Evolutionary conservation across 2,329 filamentous ascomycete species (phyloP).

Genomic region (Penicillium corylophilum): DNA sequence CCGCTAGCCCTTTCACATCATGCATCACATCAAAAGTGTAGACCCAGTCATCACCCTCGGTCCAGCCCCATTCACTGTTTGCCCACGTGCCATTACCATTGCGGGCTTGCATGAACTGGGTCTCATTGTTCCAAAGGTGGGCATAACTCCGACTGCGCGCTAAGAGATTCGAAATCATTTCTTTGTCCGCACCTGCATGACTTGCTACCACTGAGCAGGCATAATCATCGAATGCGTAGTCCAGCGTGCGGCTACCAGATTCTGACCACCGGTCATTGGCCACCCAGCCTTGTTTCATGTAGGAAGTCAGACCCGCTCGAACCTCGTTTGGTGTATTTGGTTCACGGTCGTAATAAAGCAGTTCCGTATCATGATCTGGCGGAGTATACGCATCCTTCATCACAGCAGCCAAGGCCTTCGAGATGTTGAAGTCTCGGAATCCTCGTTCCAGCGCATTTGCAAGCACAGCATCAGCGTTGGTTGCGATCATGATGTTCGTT

Average conservation of each 20-base stretch:
- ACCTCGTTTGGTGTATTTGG: slow-evolving; percentile 48
- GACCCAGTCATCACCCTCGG: slow-evolving; percentile 52
- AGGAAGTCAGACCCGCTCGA: slow-evolving; percentile 48
- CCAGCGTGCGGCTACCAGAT: slow-evolving; percentile 48
- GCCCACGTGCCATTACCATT: slow-evolving; percentile 51
- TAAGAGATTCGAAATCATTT: slow-evolving; percentile 32
- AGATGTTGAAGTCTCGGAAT: slow-evolving; percentile 46
- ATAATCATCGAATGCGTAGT: slow-evolving; percentile 50
- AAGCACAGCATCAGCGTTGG: slow-evolving; percentile 50
- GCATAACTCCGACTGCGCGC: slow-evolving; percentile 44
- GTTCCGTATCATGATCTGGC: slow-evolving; percentile 44
- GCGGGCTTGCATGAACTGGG: slow-evolving; percentile 50
- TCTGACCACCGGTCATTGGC: slow-evolving; percentile 51
- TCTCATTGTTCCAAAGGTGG: slow-evolving; percentile 45
- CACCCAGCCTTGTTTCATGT: slow-evolving; percentile 48
- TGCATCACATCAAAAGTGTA: slow-evolving; percentile 53
- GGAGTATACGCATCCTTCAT: slow-evolving; percentile 48
- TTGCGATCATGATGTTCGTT: slow-evolving; percentile 54
- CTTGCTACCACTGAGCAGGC: slow-evolving; percentile 45
- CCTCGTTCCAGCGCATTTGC: slow-evolving; percentile 48
- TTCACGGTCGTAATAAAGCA: slow-evolving; percentile 51
- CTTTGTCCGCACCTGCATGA: slow-evolving; percentile 35
- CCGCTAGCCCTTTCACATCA: slow-evolving; percentile 44
- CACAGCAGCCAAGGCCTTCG: slow-evolving; percentile 47
- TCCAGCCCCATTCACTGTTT: slow-evolving; percentile 48